Conservation (phyloP, 495 filamentous ascomycete species). For the Penicillium antarcticum region DNA sequence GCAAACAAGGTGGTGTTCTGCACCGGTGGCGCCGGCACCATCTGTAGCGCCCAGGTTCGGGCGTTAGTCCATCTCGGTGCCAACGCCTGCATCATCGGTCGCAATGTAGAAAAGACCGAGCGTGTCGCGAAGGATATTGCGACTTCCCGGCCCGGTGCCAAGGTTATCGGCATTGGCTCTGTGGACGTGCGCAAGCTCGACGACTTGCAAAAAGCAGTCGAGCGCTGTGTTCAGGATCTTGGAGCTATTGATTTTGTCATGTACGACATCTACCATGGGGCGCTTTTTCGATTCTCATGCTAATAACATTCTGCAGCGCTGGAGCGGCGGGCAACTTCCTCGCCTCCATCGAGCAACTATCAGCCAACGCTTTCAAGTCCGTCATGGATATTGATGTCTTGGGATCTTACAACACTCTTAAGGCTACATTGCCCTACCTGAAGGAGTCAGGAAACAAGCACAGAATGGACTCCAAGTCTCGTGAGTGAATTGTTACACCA, state of each 20-base stretch:
- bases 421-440: constrained; percentile 81
- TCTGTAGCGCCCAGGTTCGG: constrained; percentile 89
- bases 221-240: constrained; percentile 73
- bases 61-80: constrained; percentile 89
- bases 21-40: constrained; percentile 90
- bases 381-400: constrained; percentile 96
- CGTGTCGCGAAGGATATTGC: constrained; percentile 74
- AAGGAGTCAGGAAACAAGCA: constrained; percentile 66
- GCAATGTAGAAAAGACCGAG: constrained; percentile 88
- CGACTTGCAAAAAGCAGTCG: constrained; percentile 66
- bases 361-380: constrained; percentile 85
- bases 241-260: constrained; percentile 93
- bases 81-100: constrained; percentile 89
- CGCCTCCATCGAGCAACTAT: constrained; percentile 76
- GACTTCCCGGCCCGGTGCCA: constrained; percentile 68
- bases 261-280: constrained; percentile 35
- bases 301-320: constrained; percentile 52
- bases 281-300: neutral
- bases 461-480: constrained; percentile 43
- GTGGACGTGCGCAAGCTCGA: constrained; percentile 80
- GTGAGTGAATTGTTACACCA: constrained; percentile 23
- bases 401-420: constrained; percentile 91
- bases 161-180: constrained; percentile 79
- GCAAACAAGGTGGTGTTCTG: constrained; percentile 91
- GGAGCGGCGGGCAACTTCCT: constrained; percentile 97